Base-by-base conservation (phyloP, 371 early-diverging fungal genomes). In the Mortierella sp. region DNA sequence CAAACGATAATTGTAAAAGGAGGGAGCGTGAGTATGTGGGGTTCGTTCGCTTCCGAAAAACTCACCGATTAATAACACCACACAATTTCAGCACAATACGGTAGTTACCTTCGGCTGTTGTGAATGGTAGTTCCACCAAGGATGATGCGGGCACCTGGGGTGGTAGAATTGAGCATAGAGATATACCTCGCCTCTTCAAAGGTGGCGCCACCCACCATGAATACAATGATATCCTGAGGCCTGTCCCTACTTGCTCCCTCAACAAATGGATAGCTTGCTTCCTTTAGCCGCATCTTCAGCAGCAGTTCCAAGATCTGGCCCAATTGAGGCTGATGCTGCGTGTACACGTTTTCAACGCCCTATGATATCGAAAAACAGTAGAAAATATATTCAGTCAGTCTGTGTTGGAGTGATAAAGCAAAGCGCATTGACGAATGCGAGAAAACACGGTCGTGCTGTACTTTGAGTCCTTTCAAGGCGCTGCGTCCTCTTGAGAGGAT, bases 281-380 rank as follows among this genome's bases (percentile, higher is more conserved):
- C 96, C 76, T 92, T 94, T n/a, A 97, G 88, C 63, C 93, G 92
- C 21, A 97, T 97, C 82, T 97, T 97, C 68, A 96, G 87, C 68
- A 97, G 77, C 54, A 91, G 88, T 77, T 97, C 95, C 38, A 99
- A 63, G 43, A 93, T 95, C 48, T 95, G 93, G 0, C 92, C 94
- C 63, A 99, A 78, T 11, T 93, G 92, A 12, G 99, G 98, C n/a
- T 92, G 92, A 85, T 99, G 99, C 83, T 98, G 98, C 14, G 99
- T 98, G 87, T 98, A 99, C 16, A 99, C 98, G 81, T 99, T 99
- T 77, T 99, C 99, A n/a, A 97, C 97, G 4, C 98, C 99, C 91
- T 96, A 83, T 48, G 87, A 10, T 54, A 71, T 14, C 35, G 49
- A 41, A 44, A 24, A 21, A 51, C 29, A 27, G 14, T 5, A 35